These are phyloP conservation scores for Ochromonas danica DNA, from an alignment of 108 stramenopile species.

Conservation along the genomic window DNA sequence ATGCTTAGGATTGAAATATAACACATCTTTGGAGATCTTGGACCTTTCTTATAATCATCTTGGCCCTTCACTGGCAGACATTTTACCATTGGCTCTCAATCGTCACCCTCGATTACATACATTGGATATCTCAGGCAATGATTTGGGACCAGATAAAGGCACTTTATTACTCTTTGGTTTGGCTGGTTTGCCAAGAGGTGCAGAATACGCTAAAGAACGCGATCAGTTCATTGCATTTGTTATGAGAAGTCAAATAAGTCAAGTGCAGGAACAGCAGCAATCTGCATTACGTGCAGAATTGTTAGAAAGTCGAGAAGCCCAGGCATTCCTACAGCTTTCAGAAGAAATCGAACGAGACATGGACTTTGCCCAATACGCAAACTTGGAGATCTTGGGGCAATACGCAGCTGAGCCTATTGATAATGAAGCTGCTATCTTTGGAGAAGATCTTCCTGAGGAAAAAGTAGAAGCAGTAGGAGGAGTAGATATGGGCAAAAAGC, in stretches of 20 bases:
- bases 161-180: neutral
- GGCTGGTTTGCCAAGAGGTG: slow-evolving; percentile 20
- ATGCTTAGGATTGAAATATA: neutral
- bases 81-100: neutral
- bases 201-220: neutral
- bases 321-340: neutral
- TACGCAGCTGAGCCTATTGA: neutral
- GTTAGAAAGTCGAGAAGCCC: neutral
- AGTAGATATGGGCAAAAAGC: neutral
- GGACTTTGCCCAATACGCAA: neutral
- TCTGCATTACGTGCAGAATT: neutral
- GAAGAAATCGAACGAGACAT: neutral
- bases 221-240: neutral
- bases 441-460: neutral
- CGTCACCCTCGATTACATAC: neutral
- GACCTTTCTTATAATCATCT: slow-evolving; percentile 32
- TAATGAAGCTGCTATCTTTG: neutral
- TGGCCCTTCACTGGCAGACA: slow-evolving; percentile 5
- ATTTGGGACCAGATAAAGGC: slow-evolving; percentile 6
- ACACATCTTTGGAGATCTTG: neutral
- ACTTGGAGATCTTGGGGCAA: too few species aligned
- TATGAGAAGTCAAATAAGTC: neutral
- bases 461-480: neutral
- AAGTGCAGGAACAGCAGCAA: neutral
- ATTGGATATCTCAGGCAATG: slow-evolving; percentile 25